These are phyloP conservation scores for Nitzschia sp. DNA, from an alignment of 108 stramenopile species.

Conservation along the genomic window DNA sequence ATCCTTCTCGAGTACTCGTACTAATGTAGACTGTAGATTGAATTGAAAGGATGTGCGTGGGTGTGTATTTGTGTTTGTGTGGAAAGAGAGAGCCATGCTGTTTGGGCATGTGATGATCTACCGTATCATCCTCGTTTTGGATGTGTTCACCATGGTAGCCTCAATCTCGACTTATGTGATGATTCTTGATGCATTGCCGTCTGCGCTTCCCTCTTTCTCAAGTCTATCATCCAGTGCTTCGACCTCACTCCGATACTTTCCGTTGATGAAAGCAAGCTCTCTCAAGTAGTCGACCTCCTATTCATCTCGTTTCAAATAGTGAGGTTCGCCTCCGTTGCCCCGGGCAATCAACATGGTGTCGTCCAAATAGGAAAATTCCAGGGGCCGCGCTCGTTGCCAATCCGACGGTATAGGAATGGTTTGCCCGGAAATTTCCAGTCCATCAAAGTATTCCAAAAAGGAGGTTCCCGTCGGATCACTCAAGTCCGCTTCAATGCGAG, in stretches of 20 bases:
- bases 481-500: not conserved
- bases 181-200: too few relatives aligned
- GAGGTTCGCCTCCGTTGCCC: constrained; percentile 2
- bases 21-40: not conserved
- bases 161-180: too few relatives aligned
- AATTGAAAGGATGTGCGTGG: not conserved
- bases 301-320: not conserved
- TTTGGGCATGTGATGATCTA: too few relatives aligned
- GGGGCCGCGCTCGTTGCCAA: not conserved
- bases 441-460: not conserved
- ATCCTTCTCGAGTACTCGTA: not conserved
- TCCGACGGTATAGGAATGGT: not conserved
- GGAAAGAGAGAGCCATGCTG: too few relatives aligned
- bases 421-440: not conserved
- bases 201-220: too few relatives aligned
- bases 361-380: constrained; percentile 2
- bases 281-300: too few relatives aligned
- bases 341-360: constrained; percentile 5
- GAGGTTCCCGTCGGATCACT: not conserved
- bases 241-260: too few relatives aligned
- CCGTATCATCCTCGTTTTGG: too few relatives aligned
- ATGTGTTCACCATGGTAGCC: too few relatives aligned
- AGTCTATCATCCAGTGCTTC: too few relatives aligned
- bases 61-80: too few relatives aligned
- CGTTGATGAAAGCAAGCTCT: too few relatives aligned